Evolutionary conservation across 2,329 filamentous ascomycete species (phyloP).

Genomic region (Sporothrix pallida): DNA sequence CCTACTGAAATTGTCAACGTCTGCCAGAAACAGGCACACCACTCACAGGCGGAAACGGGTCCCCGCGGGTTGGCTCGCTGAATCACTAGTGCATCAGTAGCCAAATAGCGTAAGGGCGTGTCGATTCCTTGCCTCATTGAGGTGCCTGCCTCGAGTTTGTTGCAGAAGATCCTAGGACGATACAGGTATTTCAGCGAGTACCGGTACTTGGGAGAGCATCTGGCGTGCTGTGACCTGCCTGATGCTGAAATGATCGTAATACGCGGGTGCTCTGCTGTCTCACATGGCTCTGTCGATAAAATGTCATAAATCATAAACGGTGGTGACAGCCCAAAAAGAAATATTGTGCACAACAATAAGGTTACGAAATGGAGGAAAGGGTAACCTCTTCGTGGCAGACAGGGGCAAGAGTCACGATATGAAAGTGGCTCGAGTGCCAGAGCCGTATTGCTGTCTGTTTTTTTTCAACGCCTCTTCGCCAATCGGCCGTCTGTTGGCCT

Average conservation of each 20-base stretch:
- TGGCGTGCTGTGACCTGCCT: no score
- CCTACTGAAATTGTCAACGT: background rate
- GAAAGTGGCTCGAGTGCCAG: background rate
- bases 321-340: background rate
- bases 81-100: slow-evolving; percentile 28
- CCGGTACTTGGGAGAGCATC: background rate
- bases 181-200: background rate
- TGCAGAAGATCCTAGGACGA: slow-evolving; percentile 20
- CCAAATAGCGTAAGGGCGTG: background rate
- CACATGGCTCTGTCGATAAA: no score
- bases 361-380: slow-evolving; percentile 20
- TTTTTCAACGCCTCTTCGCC: background rate
- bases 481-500: background rate
- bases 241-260: background rate
- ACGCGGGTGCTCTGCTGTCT: background rate
- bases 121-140: slow-evolving; percentile 13
- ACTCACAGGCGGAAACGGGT: background rate
- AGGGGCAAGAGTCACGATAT: background rate
- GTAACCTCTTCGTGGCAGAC: slow-evolving; percentile 15
- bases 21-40: slow-evolving; percentile 1
- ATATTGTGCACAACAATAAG: background rate
- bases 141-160: background rate
- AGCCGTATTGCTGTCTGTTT: background rate
- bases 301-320: background rate
- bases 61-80: background rate